phyloP scores from a whole-genome alignment of 2,329 filamentous ascomycete genomes.

The Aureobasidium leucospermi region DNA sequence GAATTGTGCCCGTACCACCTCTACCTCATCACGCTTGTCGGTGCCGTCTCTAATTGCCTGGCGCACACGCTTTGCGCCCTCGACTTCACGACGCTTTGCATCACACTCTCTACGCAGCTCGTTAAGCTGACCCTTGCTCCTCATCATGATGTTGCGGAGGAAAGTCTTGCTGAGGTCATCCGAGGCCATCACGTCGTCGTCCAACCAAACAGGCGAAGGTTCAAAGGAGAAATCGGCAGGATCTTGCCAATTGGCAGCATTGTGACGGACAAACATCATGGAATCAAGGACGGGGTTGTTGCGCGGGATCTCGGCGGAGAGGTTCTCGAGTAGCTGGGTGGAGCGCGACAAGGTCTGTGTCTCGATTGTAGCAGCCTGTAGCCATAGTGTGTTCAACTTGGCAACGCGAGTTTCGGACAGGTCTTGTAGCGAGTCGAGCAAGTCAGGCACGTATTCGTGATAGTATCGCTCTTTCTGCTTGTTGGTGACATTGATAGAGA shows the following conservation, averaged over 20 bases:
- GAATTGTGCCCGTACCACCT: slow-evolving; percentile 77
- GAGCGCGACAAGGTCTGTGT: slow-evolving; percentile 69
- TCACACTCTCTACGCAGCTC: slow-evolving; percentile 79
- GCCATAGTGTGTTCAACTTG: slow-evolving; percentile 82
- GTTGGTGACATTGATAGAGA: slow-evolving; percentile 93
- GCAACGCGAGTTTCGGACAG: slow-evolving; percentile 81
- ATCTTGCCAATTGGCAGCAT: slow-evolving; percentile 74
- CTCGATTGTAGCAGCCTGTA: slow-evolving; percentile 70
- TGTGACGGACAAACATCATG: slow-evolving; percentile 97
- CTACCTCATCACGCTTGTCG: slow-evolving; percentile 82
- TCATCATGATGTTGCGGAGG: slow-evolving; percentile 81
- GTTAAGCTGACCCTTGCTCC: slow-evolving; percentile 76
- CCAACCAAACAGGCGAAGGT: slow-evolving; percentile 93
- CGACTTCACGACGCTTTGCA: slow-evolving; percentile 77
- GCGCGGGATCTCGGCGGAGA: slow-evolving; percentile 73
- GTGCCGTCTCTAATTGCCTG: slow-evolving; percentile 72
- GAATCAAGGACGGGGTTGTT: slow-evolving; percentile 88
- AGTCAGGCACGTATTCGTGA: slow-evolving; percentile 88
- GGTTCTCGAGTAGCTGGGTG: slow-evolving; percentile 61
- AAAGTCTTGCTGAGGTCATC: slow-evolving; percentile 86
- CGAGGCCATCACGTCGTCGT: slow-evolving; percentile 77
- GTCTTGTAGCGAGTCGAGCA: slow-evolving; percentile 85
- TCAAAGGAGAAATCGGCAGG: slow-evolving; percentile 82
- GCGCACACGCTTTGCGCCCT: slow-evolving; percentile 65
- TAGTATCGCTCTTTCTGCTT: slow-evolving; percentile 97